A percentile compares a stretch with the other conserved stretches of the same genome.
Conservation (phyloP, 2,329 filamentous ascomycete species). For the Venturia aucupariae region DNA sequence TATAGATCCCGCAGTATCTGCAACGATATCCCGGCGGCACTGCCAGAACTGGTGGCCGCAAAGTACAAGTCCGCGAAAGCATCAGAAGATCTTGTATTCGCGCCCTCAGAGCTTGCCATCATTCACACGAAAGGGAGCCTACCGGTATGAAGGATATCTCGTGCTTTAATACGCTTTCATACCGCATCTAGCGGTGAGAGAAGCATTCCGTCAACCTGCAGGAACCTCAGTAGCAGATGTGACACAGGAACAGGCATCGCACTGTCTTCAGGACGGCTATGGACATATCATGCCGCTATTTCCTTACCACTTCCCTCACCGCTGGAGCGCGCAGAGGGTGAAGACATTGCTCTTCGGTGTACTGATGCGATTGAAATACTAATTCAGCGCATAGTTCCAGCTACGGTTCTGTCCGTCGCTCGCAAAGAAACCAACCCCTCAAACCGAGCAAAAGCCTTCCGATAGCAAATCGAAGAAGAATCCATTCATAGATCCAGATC, state of each 20-base stretch:
- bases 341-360: neutral
- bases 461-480: slow-evolving; percentile 37
- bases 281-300: neutral
- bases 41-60: slow-evolving; percentile 28
- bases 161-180: neutral
- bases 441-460: slow-evolving; percentile 19
- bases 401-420: slow-evolving; percentile 61
- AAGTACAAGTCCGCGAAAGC: slow-evolving; percentile 30
- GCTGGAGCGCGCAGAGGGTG: neutral
- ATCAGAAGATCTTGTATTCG: slow-evolving; percentile 28
- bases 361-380: neutral
- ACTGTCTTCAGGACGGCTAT: neutral
- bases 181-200: slow-evolving; percentile 2
- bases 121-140: slow-evolving; percentile 29
- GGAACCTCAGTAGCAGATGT: neutral
- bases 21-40: slow-evolving; percentile 25
- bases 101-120: slow-evolving; percentile 30
- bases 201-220: neutral
- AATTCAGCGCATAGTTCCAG: slow-evolving; percentile 51
- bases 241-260: neutral
- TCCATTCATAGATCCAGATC: slow-evolving; percentile 54
- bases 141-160: slow-evolving; percentile 23
- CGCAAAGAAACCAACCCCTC: slow-evolving; percentile 47
- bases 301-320: neutral
- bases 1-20: slow-evolving; percentile 10